Evolutionary conservation across 2,329 filamentous ascomycete genomes (phyloP), one percentile per base, ranked within the genome.

Genomic region (Diatrype stigma): DNA sequence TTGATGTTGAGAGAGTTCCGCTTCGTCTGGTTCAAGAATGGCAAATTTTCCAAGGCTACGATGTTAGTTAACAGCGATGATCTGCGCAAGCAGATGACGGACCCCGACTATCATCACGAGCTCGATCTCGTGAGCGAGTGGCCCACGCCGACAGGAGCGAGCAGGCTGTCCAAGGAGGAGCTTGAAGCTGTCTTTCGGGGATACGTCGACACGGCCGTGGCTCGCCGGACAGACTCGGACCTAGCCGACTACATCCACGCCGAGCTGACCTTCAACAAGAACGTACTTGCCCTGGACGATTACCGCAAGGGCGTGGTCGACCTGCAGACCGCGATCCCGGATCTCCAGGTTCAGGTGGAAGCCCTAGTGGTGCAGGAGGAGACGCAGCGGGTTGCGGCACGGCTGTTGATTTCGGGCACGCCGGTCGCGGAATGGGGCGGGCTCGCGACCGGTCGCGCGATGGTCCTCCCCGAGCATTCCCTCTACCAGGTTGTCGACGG

Each of bases 401-500:
- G 52, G 52, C 54, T 56, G 32, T 49, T 52, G 16, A 50, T 58
- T 22, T 47, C 38, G 2, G 54, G 52, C 2, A 58, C 51, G 2
- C 54, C 56, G 8, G 34, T 50, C 4, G 51, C 42, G 22, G 52
- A 53, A 34, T 55, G 47, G 34, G 52, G 40, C 4, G 54, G 54
- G 14, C 21, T 56, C 10, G 46, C 53, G 17, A 50, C 51, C 10
- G 56, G 54, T 3, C 46, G 44, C 3, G 3, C 52, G n/a, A 50
- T 55, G 23, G 28, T 35, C 3, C 53, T 53, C 44, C 50, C 28
- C 19, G 54, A 55, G 38, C 52, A 58, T 28, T 48, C 49, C 26
- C 56, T 52, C 14, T 55, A 56, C 47, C 56, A 58, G 46, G 52
- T 52, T 42, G 38, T 53, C 8, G 50, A 55, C 21, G 56, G 56